A percentile compares a stretch with the other conserved stretches of the same genome.
Evolutionary conservation across 352 stramenopile species (phyloP).

Genomic region (Globisporangium abappressorium): DNA sequence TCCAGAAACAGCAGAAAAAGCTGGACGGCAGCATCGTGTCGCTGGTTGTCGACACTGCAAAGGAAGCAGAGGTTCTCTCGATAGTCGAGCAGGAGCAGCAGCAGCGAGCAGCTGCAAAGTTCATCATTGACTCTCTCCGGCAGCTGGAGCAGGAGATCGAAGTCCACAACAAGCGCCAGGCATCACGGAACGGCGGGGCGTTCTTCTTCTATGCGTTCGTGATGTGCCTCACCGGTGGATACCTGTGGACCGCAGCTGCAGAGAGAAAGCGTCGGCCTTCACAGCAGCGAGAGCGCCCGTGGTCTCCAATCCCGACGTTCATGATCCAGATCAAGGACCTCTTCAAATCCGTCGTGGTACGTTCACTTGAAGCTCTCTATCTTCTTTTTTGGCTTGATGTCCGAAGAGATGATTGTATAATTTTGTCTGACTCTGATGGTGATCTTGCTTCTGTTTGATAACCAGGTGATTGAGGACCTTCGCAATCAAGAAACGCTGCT

Average conservation of each 20-base stretch:
- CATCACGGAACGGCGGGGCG: conserved; percentile 9
- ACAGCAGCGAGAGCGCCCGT: conserved; percentile 20
- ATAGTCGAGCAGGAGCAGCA: background rate
- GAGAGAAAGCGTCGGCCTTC: conserved; percentile 17
- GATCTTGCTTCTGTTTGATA: background rate
- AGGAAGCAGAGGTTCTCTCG: background rate
- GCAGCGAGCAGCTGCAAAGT: background rate
- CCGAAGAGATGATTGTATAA: background rate
- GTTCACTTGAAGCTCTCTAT: background rate
- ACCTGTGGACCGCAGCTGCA: conserved; percentile 26
- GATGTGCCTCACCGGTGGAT: conserved; percentile 23
- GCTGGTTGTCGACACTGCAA: conserved; percentile 6
- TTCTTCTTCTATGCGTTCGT: conserved; percentile 40
- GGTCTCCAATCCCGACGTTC: conserved; percentile 36
- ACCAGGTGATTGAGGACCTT: conserved; percentile 42
- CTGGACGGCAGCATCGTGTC: conserved; percentile 10
- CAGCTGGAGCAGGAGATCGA: conserved; percentile 12
- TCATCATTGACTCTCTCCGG: conserved; percentile 5
- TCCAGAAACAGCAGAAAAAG: conserved; percentile 8
- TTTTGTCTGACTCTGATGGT: background rate
- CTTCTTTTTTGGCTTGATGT: background rate
- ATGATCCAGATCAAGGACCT: conserved; percentile 29
- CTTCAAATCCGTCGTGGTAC: conserved; percentile 38
- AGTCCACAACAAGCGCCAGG: conserved; percentile 10
- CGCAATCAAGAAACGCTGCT: conserved; percentile 2